Percentiles rank a stretch among this genome's conserved stretches.
These are phyloP conservation scores for Escallonia herrerae DNA, from an alignment of 129 eudicot genomes.

Conservation along the genomic window DNA sequence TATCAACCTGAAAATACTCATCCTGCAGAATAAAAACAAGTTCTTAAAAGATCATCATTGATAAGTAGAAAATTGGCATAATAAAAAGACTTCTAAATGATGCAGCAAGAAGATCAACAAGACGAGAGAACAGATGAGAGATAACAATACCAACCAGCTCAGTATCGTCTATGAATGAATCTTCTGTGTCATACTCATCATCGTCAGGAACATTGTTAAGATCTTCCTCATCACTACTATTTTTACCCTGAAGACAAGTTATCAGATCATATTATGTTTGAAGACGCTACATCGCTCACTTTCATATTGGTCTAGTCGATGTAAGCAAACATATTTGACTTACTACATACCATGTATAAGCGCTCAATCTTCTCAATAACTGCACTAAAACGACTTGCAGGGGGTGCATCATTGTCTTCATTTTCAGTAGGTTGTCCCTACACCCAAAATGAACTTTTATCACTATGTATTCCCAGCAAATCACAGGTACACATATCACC, in stretches of 20 bases:
- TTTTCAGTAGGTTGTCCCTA: slow-evolving; percentile 53
- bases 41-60: background rate
- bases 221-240: slow-evolving; percentile 96
- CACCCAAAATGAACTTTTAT: background rate
- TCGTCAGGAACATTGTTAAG: slow-evolving; percentile 88
- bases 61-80: background rate
- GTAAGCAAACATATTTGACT: background rate
- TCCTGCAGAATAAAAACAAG: slow-evolving; percentile 47
- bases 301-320: background rate
- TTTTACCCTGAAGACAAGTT: slow-evolving; percentile 57
- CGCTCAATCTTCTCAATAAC: slow-evolving; percentile 98
- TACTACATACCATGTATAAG: slow-evolving; percentile 70
- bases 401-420: slow-evolving; percentile 60
- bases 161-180: slow-evolving; percentile 90
- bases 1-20: slow-evolving; percentile 97
- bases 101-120: slow-evolving; percentile 1
- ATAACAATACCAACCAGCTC: slow-evolving; percentile 62
- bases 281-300: no score
- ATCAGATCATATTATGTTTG: slow-evolving; percentile 4
- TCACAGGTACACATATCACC: no score
- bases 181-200: slow-evolving; percentile 97
- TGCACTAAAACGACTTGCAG: slow-evolving; percentile 74
- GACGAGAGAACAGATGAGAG: slow-evolving; percentile 1
- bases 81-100: background rate
- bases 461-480: no score